These are phyloP conservation scores for Phaeosphaeriaceae sp. DNA, from an alignment of 2,329 filamentous ascomycete genomes.

Conservation along the genomic window DNA sequence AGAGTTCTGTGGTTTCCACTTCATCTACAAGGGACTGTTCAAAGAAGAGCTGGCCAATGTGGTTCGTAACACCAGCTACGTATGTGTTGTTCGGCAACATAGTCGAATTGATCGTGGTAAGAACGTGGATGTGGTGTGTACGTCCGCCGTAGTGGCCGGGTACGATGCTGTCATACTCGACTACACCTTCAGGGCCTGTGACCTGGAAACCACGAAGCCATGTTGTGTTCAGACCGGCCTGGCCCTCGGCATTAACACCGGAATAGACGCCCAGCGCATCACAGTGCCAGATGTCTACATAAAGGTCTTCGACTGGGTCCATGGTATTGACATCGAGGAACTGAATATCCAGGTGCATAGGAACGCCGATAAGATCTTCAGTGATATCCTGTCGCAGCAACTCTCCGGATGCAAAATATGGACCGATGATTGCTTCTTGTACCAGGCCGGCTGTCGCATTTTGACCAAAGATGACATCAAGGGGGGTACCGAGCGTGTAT, in stretches of 20 bases:
- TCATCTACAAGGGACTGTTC: constrained; percentile 47
- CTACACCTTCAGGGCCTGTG: constrained; percentile 57
- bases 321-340: constrained; percentile 61
- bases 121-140: constrained; percentile 40
- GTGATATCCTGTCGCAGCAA: constrained; percentile 56
- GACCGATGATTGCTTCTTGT: constrained; percentile 31
- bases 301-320: constrained; percentile 55
- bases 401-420: constrained; percentile 55
- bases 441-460: constrained; percentile 35
- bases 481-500: constrained; percentile 15
- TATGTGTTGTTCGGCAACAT: constrained; percentile 48
- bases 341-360: constrained; percentile 58
- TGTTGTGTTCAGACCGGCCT: constrained; percentile 28
- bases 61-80: constrained; percentile 48
- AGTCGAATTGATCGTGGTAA: constrained; percentile 47
- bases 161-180: constrained; percentile 57
- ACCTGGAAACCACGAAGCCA: constrained; percentile 58
- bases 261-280: constrained; percentile 44
- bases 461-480: constrained; percentile 23
- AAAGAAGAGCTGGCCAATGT: constrained; percentile 56
- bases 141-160: constrained; percentile 50
- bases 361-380: constrained; percentile 56
- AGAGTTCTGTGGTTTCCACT: constrained; percentile 48
- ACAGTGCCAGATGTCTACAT: constrained; percentile 60
- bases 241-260: constrained; percentile 54